These are phyloP conservation scores for Suillus bovinus DNA, from an alignment of 768 basidiomycete genomes.

Conservation along the genomic window DNA sequence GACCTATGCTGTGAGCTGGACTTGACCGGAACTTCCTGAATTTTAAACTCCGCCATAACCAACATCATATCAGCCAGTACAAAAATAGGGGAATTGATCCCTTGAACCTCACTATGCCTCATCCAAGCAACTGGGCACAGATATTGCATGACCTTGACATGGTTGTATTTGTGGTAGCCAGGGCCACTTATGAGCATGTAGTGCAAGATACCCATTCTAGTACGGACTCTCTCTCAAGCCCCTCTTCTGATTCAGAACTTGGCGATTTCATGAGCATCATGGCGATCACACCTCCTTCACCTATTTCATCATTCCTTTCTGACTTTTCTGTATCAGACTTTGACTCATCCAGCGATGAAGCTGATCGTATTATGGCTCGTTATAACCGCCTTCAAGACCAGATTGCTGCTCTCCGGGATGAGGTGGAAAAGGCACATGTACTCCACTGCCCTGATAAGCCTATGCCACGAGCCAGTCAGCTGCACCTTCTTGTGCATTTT, in stretches of 20 bases:
- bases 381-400: background rate
- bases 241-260: background rate
- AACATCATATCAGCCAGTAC: background rate
- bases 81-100: background rate
- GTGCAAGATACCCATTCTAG: background rate
- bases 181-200: background rate
- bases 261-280: background rate
- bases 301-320: background rate
- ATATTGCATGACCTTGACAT: background rate
- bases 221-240: background rate
- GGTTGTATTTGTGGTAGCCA: background rate
- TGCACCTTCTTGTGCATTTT: conserved; percentile 9
- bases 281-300: background rate
- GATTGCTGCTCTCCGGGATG: conserved; percentile 3
- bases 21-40: background rate
- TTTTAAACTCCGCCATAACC: background rate
- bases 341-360: background rate
- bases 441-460: conserved; percentile 1
- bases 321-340: background rate
- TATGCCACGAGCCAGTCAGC: conserved; percentile 1
- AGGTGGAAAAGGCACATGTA: background rate
- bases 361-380: background rate
- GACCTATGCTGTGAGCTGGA: too few species aligned
- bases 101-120: background rate
- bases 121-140: background rate